These are phyloP conservation scores for Hibiscus trionum DNA, from an alignment of 345 rosid species.

Conservation along the genomic window DNA sequence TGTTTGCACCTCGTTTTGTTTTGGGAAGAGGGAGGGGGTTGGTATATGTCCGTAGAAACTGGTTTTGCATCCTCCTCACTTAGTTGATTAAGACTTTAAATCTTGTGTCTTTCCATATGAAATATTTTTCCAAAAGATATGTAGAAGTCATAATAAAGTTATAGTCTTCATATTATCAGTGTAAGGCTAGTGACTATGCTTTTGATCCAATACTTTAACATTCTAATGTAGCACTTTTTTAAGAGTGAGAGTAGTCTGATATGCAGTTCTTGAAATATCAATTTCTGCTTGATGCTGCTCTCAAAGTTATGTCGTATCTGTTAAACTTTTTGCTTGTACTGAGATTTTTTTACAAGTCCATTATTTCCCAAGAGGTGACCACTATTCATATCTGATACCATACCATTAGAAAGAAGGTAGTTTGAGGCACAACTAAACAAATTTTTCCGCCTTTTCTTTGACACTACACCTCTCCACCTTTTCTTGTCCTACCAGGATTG, in stretches of 20 bases:
- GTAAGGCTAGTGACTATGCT: neutral
- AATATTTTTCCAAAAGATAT: neutral
- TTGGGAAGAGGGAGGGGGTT: neutral
- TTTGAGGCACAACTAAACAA: neutral
- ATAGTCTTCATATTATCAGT: neutral
- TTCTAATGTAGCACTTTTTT: neutral
- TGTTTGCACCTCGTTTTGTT: neutral
- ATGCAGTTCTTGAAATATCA: neutral
- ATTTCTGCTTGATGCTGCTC: neutral
- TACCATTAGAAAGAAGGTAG: neutral
- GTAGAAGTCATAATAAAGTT: neutral
- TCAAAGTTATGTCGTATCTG: neutral
- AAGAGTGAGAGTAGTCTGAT: neutral
- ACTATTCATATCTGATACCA: neutral
- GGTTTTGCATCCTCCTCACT: neutral
- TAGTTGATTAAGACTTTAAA: neutral
- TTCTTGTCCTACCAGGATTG: constrained; percentile 37
- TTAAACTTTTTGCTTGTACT: neutral
- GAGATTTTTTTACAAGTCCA: neutral
- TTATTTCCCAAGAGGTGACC: neutral
- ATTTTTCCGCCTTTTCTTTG: neutral
- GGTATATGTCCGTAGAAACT: neutral
- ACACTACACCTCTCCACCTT: neutral
- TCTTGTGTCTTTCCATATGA: neutral
- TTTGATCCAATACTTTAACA: neutral